These are phyloP conservation scores for Venturia carpophila DNA, from an alignment of 2,329 filamentous ascomycete genomes.

Conservation along the genomic window DNA sequence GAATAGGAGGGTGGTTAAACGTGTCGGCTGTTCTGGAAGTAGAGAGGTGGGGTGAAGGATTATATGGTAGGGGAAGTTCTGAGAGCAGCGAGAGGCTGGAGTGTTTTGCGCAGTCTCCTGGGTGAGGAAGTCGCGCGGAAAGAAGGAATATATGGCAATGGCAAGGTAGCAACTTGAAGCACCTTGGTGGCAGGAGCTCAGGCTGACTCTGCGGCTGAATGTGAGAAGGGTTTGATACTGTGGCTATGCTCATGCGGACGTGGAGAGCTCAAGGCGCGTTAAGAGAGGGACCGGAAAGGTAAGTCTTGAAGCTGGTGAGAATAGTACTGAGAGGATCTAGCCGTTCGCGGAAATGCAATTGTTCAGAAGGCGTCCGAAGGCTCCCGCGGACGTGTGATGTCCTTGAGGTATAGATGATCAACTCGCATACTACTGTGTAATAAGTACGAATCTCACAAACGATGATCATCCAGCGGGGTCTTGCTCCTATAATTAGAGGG, in stretches of 20 bases:
- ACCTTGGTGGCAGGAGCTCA: neutral
- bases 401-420: neutral
- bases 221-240: neutral
- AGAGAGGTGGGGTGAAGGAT: slow-evolving; percentile 3
- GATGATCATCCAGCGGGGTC: slow-evolving; percentile 3
- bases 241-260: neutral
- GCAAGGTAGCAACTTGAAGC: too few species aligned
- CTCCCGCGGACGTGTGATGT: neutral
- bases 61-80: neutral
- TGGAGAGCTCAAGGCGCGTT: neutral
- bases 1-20: neutral
- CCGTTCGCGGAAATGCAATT: neutral
- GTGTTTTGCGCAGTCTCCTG: neutral
- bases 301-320: neutral
- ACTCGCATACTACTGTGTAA: neutral
- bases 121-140: neutral
- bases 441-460: neutral
- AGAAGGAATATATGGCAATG: neutral
- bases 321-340: neutral
- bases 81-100: slow-evolving; percentile 1
- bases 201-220: neutral
- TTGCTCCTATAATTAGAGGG: slow-evolving; percentile 10
- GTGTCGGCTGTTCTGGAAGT: neutral
- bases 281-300: neutral
- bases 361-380: neutral